phyloP scores from a whole-genome alignment of 139 green algal species.

The Astrephomene gubernaculifera region DNA sequence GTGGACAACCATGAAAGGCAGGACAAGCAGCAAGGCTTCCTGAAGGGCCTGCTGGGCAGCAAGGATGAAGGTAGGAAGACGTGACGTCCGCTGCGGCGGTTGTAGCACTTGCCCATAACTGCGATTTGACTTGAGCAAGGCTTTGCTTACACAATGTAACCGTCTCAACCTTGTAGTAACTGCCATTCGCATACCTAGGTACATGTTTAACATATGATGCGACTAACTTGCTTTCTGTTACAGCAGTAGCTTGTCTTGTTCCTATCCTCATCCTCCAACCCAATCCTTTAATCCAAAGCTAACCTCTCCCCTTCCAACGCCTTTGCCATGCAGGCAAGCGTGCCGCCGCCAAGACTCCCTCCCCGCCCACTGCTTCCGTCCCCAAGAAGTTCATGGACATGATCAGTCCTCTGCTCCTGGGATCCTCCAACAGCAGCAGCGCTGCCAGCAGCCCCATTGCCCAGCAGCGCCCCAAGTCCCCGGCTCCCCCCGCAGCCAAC shows the following conservation, averaged over 20 bases:
- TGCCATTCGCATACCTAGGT: too few species aligned
- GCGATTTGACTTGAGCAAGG: too few species aligned
- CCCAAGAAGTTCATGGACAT: conserved; percentile 54
- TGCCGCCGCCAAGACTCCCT: background rate
- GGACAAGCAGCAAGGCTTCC: conserved; percentile 41
- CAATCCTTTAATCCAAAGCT: too few species aligned
- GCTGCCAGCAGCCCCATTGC: conserved; percentile 21
- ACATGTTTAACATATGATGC: too few species aligned
- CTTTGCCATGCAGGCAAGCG: conserved; percentile 42
- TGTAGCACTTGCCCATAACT: too few species aligned
- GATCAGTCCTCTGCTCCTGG: conserved; percentile 50
- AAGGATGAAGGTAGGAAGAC: conserved; percentile 42
- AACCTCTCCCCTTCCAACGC: too few species aligned
- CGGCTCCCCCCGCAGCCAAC: background rate
- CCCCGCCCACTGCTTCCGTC: background rate
- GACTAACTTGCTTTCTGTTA: too few species aligned
- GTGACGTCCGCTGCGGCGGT: background rate
- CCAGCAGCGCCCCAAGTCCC: conserved; percentile 9
- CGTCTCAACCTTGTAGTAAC: too few species aligned
- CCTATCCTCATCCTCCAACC: too few species aligned
- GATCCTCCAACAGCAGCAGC: conserved; percentile 16
- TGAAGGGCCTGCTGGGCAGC: conserved; percentile 41
- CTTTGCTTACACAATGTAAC: background rate
- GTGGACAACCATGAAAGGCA: conserved; percentile 14
- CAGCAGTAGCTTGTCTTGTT: too few species aligned